These are phyloP conservation scores for Alternaria panax DNA, from an alignment of 2,329 filamentous ascomycete genomes.

Conservation along the genomic window DNA sequence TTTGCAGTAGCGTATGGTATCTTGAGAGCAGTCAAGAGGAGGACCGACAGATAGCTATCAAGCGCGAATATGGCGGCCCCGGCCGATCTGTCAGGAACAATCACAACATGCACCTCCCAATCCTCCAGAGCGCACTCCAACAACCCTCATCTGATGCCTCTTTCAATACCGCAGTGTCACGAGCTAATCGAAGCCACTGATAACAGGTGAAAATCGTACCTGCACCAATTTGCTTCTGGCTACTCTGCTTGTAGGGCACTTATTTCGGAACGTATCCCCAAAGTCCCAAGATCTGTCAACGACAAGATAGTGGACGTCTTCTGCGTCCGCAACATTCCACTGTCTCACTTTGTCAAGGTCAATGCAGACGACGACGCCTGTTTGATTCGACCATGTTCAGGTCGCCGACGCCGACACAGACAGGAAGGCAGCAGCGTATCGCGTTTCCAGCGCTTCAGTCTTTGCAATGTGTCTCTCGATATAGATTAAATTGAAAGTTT, in stretches of 20 bases:
- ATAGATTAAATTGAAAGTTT: constrained; percentile 60
- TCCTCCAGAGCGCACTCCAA: constrained; percentile 12
- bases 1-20: constrained; percentile 29
- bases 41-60: constrained; percentile 11
- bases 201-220: constrained; percentile 10
- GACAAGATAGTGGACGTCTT: constrained; percentile 23
- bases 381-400: constrained; percentile 60
- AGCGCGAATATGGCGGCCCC: constrained; percentile 30
- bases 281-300: constrained; percentile 16
- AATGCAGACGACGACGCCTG: constrained; percentile 53
- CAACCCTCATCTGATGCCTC: constrained; percentile 4
- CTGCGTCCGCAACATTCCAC: constrained; percentile 15
- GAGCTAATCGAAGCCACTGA: constrained; percentile 18
- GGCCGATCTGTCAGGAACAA: constrained; percentile 27
- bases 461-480: constrained; percentile 59
- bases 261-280: constrained; percentile 18
- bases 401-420: constrained; percentile 37
- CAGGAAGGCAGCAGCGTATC: constrained; percentile 8
- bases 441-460: constrained; percentile 39
- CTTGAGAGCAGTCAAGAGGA: not conserved
- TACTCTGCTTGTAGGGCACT: constrained; percentile 23
- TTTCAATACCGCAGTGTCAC: constrained; percentile 14
- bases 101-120: constrained; percentile 22
- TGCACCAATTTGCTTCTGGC: constrained; percentile 18
- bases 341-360: constrained; percentile 18